A percentile compares a stretch with the other conserved stretches of the same genome.
Evolutionary conservation across 768 basidiomycete species (phyloP).

Genomic region (Leccinum barrowsii): DNA sequence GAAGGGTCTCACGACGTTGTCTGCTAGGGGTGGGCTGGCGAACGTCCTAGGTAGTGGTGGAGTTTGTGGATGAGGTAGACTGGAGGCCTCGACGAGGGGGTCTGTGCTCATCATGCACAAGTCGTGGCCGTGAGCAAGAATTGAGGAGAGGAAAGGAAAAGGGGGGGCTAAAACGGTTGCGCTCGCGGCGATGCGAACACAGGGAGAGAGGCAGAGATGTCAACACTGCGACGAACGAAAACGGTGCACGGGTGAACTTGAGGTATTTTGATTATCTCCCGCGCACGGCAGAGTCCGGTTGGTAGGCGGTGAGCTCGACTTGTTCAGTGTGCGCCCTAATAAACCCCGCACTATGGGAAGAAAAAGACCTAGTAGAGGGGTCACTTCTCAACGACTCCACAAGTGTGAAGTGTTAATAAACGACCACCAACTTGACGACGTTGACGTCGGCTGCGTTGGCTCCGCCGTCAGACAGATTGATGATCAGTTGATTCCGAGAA

Average conservation of each 20-base stretch:
- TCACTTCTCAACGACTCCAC: not conserved
- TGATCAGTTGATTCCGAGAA: not conserved
- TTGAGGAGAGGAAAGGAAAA: not conserved
- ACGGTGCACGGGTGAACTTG: not conserved
- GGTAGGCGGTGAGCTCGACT: not conserved
- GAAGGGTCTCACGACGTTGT: conserved; percentile 26
- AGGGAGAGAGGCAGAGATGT: not conserved
- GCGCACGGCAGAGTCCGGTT: not conserved
- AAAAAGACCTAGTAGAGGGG: not conserved
- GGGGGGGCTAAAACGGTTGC: not conserved
- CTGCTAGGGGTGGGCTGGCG: conserved; percentile 23
- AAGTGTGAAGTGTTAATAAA: not conserved
- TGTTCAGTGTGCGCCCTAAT: not conserved
- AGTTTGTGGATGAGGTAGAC: not conserved
- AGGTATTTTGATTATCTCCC: not conserved
- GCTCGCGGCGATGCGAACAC: not conserved
- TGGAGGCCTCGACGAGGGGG: not conserved
- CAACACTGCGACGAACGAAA: not conserved
- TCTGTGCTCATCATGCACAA: not conserved
- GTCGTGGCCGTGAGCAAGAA: not conserved
- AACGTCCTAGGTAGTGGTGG: conserved; percentile 6
- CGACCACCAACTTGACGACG: not conserved
- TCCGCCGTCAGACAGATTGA: not conserved
- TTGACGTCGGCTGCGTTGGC: not conserved
- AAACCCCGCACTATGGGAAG: not conserved